A percentile compares a stretch with the other conserved stretches of the same genome.
Evolutionary conservation across 2,329 filamentous ascomycete genomes (phyloP).

Genomic region (Alternaria arbusti): DNA sequence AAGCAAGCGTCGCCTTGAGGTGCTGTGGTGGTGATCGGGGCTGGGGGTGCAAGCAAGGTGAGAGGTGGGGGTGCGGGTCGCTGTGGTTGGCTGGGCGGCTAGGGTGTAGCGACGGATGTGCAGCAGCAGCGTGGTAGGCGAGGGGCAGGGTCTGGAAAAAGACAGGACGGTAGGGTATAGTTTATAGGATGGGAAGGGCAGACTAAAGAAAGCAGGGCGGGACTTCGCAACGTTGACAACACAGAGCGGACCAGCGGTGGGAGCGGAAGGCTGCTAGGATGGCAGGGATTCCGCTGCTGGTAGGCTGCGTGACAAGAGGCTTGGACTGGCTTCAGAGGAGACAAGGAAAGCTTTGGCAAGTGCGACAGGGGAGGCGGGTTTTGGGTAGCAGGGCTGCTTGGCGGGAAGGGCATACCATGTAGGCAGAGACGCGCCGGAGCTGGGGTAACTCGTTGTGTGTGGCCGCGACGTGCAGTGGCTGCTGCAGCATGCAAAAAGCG

Average conservation of each 20-base stretch:
- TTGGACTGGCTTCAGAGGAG: slow-evolving; percentile 30
- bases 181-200: slow-evolving; percentile 44
- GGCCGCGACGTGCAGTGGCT: slow-evolving; percentile 49
- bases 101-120: slow-evolving; percentile 27
- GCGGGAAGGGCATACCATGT: slow-evolving; percentile 53
- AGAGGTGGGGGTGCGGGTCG: slow-evolving; percentile 28
- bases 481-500: slow-evolving; percentile 47
- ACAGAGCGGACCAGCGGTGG: slow-evolving; percentile 41
- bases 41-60: slow-evolving; percentile 21
- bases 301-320: slow-evolving; percentile 36
- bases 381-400: slow-evolving; percentile 45
- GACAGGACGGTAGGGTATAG: slow-evolving; percentile 41
- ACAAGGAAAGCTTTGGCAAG: slow-evolving; percentile 30
- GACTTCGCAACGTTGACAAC: slow-evolving; percentile 36
- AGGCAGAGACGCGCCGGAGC: slow-evolving; percentile 43
- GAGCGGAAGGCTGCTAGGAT: slow-evolving; percentile 31
- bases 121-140: slow-evolving; percentile 38
- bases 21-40: slow-evolving; percentile 17
- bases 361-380: slow-evolving; percentile 39
- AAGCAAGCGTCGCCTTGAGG: slow-evolving; percentile 8
- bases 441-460: slow-evolving; percentile 41
- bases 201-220: slow-evolving; percentile 35
- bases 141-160: slow-evolving; percentile 44
- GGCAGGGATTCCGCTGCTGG: slow-evolving; percentile 44
- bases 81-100: slow-evolving; percentile 29